These are phyloP conservation scores for Globisporangium ultimum DNA, from an alignment of 352 stramenopile species.

Conservation along the genomic window DNA sequence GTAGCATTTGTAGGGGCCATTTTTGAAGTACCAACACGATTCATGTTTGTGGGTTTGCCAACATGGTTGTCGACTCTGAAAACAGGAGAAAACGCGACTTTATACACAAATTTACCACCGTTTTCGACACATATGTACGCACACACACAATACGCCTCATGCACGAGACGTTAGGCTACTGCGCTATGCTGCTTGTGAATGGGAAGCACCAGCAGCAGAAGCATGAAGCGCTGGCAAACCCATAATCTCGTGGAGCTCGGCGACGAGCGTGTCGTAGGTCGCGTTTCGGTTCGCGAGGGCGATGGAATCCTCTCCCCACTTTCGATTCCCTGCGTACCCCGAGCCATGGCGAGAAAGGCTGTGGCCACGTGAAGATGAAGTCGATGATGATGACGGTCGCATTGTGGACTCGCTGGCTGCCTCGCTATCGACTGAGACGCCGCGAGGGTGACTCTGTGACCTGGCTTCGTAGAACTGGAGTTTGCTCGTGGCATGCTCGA, in stretches of 20 bases:
- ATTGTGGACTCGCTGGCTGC: neutral
- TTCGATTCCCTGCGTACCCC: too few species aligned
- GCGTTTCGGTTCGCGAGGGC: conserved; percentile 24
- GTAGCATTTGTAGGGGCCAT: too few species aligned
- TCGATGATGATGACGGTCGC: neutral
- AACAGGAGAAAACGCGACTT: too few species aligned
- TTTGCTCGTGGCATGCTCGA: conserved; percentile 52
- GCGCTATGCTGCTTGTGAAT: neutral
- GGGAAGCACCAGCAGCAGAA: neutral
- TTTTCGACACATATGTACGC: too few species aligned
- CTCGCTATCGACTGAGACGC: conserved; percentile 8
- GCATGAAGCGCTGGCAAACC: conserved; percentile 30
- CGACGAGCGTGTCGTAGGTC: conserved; percentile 47
- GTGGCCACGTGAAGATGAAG: neutral
- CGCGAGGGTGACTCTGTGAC: neutral
- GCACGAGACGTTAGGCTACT: neutral
- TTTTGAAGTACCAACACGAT: too few species aligned
- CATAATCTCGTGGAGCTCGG: conserved; percentile 77
- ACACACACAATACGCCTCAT: neutral
- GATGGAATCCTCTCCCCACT: conserved; percentile 22
- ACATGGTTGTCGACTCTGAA: too few species aligned
- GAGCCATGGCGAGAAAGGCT: neutral
- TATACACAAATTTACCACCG: too few species aligned
- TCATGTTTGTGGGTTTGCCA: too few species aligned
- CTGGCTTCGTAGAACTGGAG: conserved; percentile 30